Base-by-base conservation (phyloP, 1,284 basidiomycete genomes). In the Naganishia sp. region DNA sequence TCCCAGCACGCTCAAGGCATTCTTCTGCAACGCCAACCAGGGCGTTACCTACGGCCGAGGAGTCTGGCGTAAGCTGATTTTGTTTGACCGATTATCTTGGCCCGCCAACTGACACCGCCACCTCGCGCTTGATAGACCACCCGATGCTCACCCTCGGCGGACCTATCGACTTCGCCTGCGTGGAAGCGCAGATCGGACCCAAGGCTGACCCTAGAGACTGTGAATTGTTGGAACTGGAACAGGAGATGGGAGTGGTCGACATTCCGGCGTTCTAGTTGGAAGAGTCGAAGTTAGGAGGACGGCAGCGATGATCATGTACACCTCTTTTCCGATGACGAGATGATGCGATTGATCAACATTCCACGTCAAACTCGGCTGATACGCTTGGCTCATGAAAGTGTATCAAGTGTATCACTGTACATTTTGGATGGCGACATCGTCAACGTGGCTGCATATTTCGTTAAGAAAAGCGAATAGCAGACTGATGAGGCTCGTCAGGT, bases 21-120 rank as follows among this genome's bases (percentile, higher is more conserved):
- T 74, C 70, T 67, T 68, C 52, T 68, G 70, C 56, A 66, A 68
- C 49, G 59, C 85, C 2, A 84, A 85, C 1, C 91, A 94, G 73
- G 93, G 92, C 0, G 85, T 97, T 59, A 86, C 89, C 52, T 97
- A 97, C 77, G 81, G 86, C 64, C 84, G 84, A 1, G 91, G 86
- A 6, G 81, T 91, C 64, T 97, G 94, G 94, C 94, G 92, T 92
- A 72, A 84, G 89, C 46, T 36, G 5, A 6, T 43, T 18, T 44
- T 53, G 55, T 1, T 18, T 23, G 28, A 21, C n/a, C 45, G 31
- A 57, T 23, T 25, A 28, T 28, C n/a, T 42, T n/a, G 28, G 25
- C 25, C 52, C 50, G 18, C 53, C 48, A 13, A 56, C 57, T 21
- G 50, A 49, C 54, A n/a, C 16, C 54, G 3, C 42, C 31, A 33